Base-by-base conservation (phyloP, 2,329 filamentous ascomycete species). In the Polytolypa hystricis region DNA sequence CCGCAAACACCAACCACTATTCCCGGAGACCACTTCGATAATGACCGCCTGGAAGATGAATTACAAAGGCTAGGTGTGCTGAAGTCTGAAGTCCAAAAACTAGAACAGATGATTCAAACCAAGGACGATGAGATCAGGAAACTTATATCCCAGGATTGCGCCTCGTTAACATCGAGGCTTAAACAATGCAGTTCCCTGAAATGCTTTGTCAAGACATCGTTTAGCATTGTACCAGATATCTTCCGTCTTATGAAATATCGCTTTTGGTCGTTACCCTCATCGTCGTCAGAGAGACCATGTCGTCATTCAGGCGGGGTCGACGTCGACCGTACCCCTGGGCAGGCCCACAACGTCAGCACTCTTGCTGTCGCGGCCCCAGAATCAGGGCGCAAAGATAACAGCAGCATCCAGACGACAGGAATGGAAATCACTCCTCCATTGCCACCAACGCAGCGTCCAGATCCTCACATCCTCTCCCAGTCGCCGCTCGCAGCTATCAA, bases 171-270 rank as follows among this genome's bases (percentile, higher is more conserved):
- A 2, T 33, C 41, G 25, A 39, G 42, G 23, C 48, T 49, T 42
- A 43, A 46, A 32, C 37, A 50, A 26, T 55, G 51, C 35, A 33
- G 39, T 6, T 47, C 30, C 32, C 31, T 58, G 23, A 45, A 45
- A 33, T 60, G 56, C 42, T 49, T 53, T 26, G 41, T 54, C 30
- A 44, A 50, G 17, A 49, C 48, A 12, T 52, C 51, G 3, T 44
- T 55, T 20, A 45, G 47, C 15, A 50, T 52, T 31, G 42, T 53
- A 4, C 54, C 56, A 1, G 46, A 49, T 17, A 38, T 55, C 11
- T 45, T 53, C 23, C 46, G 48, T 25, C 42, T 50, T 2, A 35
- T 57, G 26, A 47, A 45, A 15, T 47, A 51, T 41, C 46, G 48
- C 18, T 54, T 56, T 36, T 47, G 47, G 10, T 43, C 51, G 4